Evolutionary conservation across 2,329 filamentous ascomycete genomes (phyloP).

Genomic region (Talaromyces pinophilus): DNA sequence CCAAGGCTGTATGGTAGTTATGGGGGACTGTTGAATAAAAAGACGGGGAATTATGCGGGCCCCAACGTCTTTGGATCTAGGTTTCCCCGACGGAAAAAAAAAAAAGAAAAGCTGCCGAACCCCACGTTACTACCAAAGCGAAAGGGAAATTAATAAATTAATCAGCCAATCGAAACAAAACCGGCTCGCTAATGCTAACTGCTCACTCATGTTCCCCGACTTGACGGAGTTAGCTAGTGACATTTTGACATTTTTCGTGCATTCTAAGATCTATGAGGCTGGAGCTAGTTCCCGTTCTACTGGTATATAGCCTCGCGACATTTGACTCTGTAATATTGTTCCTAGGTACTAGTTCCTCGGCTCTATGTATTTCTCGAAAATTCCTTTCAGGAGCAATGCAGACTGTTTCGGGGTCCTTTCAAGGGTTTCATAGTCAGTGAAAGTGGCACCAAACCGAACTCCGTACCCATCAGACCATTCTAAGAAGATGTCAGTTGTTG

Average conservation of each 20-base stretch:
- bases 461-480: constrained; percentile 35
- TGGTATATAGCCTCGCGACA: not conserved
- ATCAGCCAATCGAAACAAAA: not conserved
- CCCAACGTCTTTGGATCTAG: not conserved
- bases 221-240: not conserved
- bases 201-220: not conserved
- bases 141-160: not conserved
- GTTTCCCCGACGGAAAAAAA: not conserved
- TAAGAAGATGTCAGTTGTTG: constrained; percentile 21
- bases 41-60: not conserved
- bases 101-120: not conserved
- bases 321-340: not conserved
- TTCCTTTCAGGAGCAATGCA: constrained; percentile 27
- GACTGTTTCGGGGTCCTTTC: constrained; percentile 33
- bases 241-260: not conserved
- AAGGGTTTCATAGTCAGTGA: constrained; percentile 32
- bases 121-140: not conserved
- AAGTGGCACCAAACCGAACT: constrained; percentile 32
- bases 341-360: not conserved
- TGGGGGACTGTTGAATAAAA: not conserved
- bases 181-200: not conserved
- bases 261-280: not conserved
- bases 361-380: constrained; percentile 22
- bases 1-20: not conserved
- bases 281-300: not conserved